These are phyloP conservation scores for Murraya koenigii DNA, from an alignment of 345 rosid genomes.

Conservation along the genomic window DNA sequence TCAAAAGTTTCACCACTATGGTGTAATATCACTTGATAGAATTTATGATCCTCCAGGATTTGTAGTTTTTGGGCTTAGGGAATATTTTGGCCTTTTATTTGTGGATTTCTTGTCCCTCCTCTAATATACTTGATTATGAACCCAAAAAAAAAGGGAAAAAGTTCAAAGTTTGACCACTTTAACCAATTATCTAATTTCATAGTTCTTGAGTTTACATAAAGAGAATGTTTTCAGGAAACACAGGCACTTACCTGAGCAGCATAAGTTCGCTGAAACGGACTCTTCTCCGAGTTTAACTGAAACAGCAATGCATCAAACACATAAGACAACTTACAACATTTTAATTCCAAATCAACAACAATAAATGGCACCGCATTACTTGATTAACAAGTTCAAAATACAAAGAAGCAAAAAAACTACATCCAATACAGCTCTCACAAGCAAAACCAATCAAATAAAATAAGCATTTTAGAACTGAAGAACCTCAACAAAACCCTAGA, in stretches of 20 bases:
- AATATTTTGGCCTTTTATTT: too few relatives aligned
- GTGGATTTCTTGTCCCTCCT: too few relatives aligned
- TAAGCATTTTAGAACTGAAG: not conserved
- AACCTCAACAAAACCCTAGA: constrained; percentile 10
- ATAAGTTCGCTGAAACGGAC: constrained; percentile 95
- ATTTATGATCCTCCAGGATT: too few relatives aligned
- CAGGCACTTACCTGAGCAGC: constrained; percentile 69
- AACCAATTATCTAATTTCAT: not conserved
- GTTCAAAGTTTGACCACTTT: not conserved
- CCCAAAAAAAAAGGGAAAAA: too few relatives aligned
- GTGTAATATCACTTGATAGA: too few relatives aligned
- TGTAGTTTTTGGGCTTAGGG: too few relatives aligned
- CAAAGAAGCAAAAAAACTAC: not conserved
- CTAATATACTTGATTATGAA: too few relatives aligned
- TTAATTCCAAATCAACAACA: constrained; percentile 7
- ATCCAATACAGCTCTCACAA: not conserved
- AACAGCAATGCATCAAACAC: constrained; percentile 16
- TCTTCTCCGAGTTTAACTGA: constrained; percentile 91
- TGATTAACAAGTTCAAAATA: not conserved
- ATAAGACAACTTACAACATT: constrained; percentile 1
- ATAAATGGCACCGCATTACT: constrained; percentile 2
- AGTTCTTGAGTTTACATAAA: not conserved
- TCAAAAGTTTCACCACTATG: not conserved
- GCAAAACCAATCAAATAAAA: not conserved
- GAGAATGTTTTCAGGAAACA: not conserved